These are phyloP conservation scores for Saccharomyces uvarum DNA, from an alignment of 1,139 yeast genomes.

Conservation along the genomic window DNA sequence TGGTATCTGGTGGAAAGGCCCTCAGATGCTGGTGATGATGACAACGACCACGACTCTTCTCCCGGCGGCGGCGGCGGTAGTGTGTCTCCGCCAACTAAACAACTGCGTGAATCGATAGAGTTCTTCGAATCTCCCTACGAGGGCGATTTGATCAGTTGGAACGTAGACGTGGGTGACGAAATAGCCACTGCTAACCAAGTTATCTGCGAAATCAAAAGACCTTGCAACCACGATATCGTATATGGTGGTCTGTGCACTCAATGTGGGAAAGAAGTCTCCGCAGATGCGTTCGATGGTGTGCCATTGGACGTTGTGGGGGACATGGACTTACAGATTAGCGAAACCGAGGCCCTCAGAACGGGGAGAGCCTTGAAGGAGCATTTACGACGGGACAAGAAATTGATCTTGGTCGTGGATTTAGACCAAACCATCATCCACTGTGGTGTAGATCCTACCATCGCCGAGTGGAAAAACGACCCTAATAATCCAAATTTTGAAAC, in stretches of 20 bases:
- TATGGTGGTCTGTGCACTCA: slow-evolving; percentile 93
- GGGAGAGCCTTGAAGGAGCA: slow-evolving; percentile 62
- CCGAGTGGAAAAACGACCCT: slow-evolving; percentile 90
- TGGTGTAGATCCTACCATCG: slow-evolving; percentile 94
- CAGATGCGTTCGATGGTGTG: slow-evolving; percentile 57
- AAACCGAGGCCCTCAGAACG: slow-evolving; percentile 77
- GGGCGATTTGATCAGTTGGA: slow-evolving; percentile 52
- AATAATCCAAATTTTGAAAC: slow-evolving; percentile 77
- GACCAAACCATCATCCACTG: slow-evolving; percentile 98
- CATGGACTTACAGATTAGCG: slow-evolving; percentile 74
- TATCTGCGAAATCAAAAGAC: slow-evolving; percentile 59
- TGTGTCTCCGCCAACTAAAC: slow-evolving; percentile 12
- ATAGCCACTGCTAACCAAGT: slow-evolving; percentile 44
- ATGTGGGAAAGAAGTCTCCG: slow-evolving; percentile 83
- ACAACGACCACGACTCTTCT: not conserved
- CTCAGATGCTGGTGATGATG: slow-evolving; percentile 4
- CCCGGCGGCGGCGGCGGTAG: slow-evolving; percentile 1
- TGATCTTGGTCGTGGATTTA: slow-evolving; percentile 87
- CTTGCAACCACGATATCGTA: slow-evolving; percentile 91
- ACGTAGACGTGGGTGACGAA: slow-evolving; percentile 52
- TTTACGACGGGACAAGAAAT: slow-evolving; percentile 54
- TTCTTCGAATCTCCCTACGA: slow-evolving; percentile 73
- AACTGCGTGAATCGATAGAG: slow-evolving; percentile 26
- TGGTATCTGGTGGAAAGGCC: slow-evolving; percentile 32
- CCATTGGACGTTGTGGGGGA: slow-evolving; percentile 67